Conservation (phyloP, 2,329 filamentous ascomycete species). For the Talaromyces sp. region DNA sequence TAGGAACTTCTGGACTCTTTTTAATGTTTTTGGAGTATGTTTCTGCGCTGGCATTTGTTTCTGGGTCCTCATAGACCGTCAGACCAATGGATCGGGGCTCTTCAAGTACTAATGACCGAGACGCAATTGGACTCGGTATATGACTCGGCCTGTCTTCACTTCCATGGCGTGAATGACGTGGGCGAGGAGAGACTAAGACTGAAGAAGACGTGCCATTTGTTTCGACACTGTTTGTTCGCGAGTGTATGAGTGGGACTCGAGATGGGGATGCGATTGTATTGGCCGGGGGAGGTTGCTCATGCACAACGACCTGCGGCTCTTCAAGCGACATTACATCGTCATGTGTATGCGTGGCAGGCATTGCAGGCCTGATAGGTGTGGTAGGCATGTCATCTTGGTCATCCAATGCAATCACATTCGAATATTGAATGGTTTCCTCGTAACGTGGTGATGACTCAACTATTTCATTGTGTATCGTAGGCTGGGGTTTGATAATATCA, state of each 20-base stretch:
- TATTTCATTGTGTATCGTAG: constrained; percentile 39
- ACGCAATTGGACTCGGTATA: constrained; percentile 15
- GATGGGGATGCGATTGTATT: constrained; percentile 11
- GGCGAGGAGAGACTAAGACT: constrained; percentile 16
- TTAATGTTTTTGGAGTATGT: constrained; percentile 15
- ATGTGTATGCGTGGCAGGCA: neutral
- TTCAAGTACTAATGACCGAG: constrained; percentile 12
- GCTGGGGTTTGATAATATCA: constrained; percentile 19
- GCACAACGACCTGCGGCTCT: neutral
- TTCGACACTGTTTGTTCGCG: constrained; percentile 17
- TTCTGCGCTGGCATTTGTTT: constrained; percentile 28
- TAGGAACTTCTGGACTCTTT: constrained; percentile 5
- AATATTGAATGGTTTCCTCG: neutral
- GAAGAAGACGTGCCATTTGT: constrained; percentile 13
- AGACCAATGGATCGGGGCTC: constrained; percentile 23
- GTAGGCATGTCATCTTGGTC: neutral
- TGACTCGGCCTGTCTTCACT: constrained; percentile 16
- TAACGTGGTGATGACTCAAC: neutral
- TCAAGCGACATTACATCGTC: constrained; percentile 1
- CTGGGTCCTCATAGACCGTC: constrained; percentile 54
- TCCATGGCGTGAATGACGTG: constrained; percentile 14
- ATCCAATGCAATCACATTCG: neutral
- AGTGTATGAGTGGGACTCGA: constrained; percentile 18
- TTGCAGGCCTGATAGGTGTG: neutral
- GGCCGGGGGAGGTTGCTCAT: neutral